These are phyloP conservation scores for Phaeolepiota aurea DNA, from an alignment of 768 basidiomycete species.

Conservation along the genomic window DNA sequence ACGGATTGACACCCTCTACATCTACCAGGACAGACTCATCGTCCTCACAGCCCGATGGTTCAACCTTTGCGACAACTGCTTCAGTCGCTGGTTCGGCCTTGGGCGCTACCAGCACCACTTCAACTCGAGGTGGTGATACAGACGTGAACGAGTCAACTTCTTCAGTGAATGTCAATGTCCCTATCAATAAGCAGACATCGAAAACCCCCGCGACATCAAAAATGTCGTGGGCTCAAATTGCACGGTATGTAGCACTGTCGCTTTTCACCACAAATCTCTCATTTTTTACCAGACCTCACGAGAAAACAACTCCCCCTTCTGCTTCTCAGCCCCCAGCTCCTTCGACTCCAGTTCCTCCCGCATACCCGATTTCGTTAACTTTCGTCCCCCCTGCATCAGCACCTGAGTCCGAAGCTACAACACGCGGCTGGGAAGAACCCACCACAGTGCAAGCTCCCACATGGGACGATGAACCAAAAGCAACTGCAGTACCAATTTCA, in stretches of 20 bases:
- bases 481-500: constrained; percentile 15
- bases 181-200: constrained; percentile 23
- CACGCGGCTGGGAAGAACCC: constrained; percentile 62
- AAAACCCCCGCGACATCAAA: constrained; percentile 70
- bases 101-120: constrained; percentile 19
- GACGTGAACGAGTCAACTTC: constrained; percentile 30
- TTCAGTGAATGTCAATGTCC: constrained; percentile 11
- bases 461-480: constrained; percentile 59
- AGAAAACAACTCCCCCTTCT: constrained; percentile 46
- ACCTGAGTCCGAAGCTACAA: constrained; percentile 22
- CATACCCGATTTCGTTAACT: constrained; percentile 11
- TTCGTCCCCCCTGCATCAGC: constrained; percentile 12
- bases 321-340: constrained; percentile 17
- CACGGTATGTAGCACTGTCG: constrained; percentile 41
- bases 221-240: constrained; percentile 82
- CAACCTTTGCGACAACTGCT: constrained; percentile 17
- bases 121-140: constrained; percentile 24
- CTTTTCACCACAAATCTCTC: constrained; percentile 4
- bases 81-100: constrained; percentile 25
- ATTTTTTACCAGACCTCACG: constrained; percentile 41
- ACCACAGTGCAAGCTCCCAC: constrained; percentile 58
- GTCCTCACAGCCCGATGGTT: constrained; percentile 21
- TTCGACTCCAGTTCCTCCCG: constrained; percentile 20
- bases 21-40: constrained; percentile 22
- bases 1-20: constrained; percentile 16